Conservation (phyloP, 139 green algal genomes). For the Pedinophyceae sp. region DNA sequence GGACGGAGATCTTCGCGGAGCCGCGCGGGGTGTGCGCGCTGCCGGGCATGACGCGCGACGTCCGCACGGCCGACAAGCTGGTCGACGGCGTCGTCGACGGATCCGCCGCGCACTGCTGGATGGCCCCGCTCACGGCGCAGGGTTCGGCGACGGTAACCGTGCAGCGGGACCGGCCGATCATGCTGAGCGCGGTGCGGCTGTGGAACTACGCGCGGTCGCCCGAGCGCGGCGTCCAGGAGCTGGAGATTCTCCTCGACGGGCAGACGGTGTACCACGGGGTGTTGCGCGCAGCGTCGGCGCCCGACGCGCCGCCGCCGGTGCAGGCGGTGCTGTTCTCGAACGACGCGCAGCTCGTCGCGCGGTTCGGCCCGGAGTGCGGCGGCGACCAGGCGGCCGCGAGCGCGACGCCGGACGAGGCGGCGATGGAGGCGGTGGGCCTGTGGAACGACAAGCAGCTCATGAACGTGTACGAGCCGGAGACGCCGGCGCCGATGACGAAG, state of each 20-base stretch:
- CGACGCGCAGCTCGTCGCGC: background rate
- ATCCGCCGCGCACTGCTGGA: conserved; percentile 15
- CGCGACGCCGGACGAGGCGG: too few species aligned
- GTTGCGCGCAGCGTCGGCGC: background rate
- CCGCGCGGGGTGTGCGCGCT: conserved; percentile 13
- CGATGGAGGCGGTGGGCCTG: too few species aligned
- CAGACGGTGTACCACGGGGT: conserved; percentile 10
- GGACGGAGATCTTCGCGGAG: background rate
- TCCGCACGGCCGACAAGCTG: conserved; percentile 14
- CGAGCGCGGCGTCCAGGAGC: conserved; percentile 14
- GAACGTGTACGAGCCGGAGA: too few species aligned
- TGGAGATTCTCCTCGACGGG: conserved; percentile 20
- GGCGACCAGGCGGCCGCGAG: too few species aligned
- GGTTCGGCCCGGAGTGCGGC: background rate
- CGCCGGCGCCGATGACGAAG: too few species aligned
- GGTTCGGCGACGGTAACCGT: background rate
- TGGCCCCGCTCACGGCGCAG: conserved; percentile 11
- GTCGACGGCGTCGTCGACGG: conserved; percentile 9
- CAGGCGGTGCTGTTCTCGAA: background rate
- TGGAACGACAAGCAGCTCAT: too few species aligned
- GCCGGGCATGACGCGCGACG: conserved; percentile 15
- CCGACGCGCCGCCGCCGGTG: too few species aligned
- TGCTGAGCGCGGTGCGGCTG: conserved; percentile 14
- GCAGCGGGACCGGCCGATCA: background rate
- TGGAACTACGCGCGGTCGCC: conserved; percentile 26